A percentile compares a stretch with the other conserved stretches of the same genome.
These are phyloP conservation scores for Penicillium egyptiacum DNA, from an alignment of 495 filamentous ascomycete genomes.

Conservation along the genomic window DNA sequence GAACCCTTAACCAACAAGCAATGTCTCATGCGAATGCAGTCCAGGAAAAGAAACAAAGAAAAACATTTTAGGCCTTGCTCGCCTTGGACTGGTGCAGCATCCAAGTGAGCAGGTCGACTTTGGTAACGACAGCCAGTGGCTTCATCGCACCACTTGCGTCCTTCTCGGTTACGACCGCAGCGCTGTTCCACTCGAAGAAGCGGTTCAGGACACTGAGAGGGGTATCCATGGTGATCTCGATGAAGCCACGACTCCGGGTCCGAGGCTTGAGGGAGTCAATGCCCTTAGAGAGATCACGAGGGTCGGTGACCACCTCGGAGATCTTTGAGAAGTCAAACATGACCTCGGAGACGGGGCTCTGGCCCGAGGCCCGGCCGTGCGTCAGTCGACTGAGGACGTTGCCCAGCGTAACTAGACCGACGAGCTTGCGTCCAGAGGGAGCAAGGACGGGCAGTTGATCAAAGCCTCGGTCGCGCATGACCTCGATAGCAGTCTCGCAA, in stretches of 20 bases:
- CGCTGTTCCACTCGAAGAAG: conserved; percentile 98
- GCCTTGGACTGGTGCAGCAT: conserved; percentile 68
- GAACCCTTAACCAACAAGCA: conserved; percentile 23
- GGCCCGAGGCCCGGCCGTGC: conserved; percentile 68
- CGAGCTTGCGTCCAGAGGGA: conserved; percentile 65
- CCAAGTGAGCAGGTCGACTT: conserved; percentile 94
- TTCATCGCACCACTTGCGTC: conserved; percentile 60
- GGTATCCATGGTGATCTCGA: conserved; percentile 92
- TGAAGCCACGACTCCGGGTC: conserved; percentile 65
- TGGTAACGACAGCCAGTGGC: conserved; percentile 89
- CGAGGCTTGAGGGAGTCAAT: conserved; percentile 17
- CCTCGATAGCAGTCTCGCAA: conserved; percentile 86
- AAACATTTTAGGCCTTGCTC: conserved; percentile 19
- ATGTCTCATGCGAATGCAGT: conserved; percentile 13
- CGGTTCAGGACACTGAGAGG: conserved; percentile 76
- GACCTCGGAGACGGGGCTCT: conserved; percentile 75
- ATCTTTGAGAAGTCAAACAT: conserved; percentile 95
- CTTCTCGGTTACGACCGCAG: conserved; percentile 85
- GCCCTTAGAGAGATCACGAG: conserved; percentile 55
- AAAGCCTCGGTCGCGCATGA: conserved; percentile 95
- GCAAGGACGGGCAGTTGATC: conserved; percentile 92
- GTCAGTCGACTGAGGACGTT: conserved; percentile 91
- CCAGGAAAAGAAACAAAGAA: conserved; percentile 4
- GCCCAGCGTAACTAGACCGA: conserved; percentile 89
- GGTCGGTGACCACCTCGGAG: conserved; percentile 83